Conservation (phyloP, 805 yeast species). For the Saccharomycopsis sp. region DNA sequence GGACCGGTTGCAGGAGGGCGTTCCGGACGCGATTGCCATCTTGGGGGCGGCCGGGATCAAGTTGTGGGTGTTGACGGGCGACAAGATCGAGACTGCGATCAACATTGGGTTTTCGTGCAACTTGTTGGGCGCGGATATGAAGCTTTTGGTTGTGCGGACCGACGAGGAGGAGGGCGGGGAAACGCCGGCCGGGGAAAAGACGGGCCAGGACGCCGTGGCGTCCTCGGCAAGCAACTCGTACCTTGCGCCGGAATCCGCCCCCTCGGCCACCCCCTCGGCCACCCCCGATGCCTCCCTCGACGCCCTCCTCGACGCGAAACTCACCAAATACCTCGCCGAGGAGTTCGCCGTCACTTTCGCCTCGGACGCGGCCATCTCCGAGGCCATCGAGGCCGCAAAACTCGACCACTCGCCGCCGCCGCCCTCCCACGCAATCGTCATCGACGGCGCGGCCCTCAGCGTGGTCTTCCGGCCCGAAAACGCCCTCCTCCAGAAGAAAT, state of each 20-base stretch:
- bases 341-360: conserved; percentile 40
- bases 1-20: conserved; percentile 72
- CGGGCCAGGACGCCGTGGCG: conserved; percentile 17
- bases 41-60: conserved; percentile 70
- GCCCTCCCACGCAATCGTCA: conserved; percentile 50
- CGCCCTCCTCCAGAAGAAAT: conserved; percentile 41
- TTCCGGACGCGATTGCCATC: conserved; percentile 63
- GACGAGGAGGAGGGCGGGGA: conserved; percentile 30
- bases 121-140: conserved; percentile 60
- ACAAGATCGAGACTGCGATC: conserved; percentile 77
- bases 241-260: too few species aligned
- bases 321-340: conserved; percentile 42
- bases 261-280: too few species aligned
- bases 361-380: conserved; percentile 36
- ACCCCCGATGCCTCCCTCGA: too few species aligned
- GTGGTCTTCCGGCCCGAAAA: conserved; percentile 34
- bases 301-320: conserved; percentile 23
- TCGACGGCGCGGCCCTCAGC: conserved; percentile 63
- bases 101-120: conserved; percentile 79
- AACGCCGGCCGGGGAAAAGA: conserved; percentile 19
- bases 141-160: conserved; percentile 50
- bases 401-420: conserved; percentile 60
- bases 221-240: too few species aligned
- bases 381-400: conserved; percentile 43
- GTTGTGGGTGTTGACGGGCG: conserved; percentile 80